Evolutionary conservation across 1,139 yeast species (phyloP).

Genomic region (Pichia sp.): DNA sequence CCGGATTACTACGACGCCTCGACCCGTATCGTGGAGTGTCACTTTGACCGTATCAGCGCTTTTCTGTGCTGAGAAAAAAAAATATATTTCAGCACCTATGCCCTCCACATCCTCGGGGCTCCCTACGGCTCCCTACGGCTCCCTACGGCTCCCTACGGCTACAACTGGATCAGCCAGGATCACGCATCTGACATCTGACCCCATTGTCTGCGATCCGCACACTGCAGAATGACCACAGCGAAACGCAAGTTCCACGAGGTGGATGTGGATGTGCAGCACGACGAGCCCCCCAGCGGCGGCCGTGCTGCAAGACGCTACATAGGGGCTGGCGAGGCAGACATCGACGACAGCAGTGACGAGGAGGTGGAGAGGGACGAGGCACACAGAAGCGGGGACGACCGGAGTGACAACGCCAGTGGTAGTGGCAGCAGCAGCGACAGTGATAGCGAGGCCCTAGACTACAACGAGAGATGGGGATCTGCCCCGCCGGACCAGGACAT

Average conservation of each 20-base stretch:
- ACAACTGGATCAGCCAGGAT: neutral
- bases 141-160: no score
- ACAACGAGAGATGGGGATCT: neutral
- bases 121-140: no score
- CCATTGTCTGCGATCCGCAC: neutral
- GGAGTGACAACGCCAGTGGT: slow-evolving; percentile 32
- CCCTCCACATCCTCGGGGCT: no score
- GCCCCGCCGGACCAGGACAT: slow-evolving; percentile 18
- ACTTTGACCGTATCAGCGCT: no score
- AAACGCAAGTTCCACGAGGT: neutral
- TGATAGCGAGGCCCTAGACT: neutral
- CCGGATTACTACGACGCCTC: no score
- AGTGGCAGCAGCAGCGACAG: neutral
- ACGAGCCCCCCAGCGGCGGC: neutral
- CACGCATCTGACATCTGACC: no score
- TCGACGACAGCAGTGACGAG: slow-evolving; percentile 20
- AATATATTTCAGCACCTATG: no score
- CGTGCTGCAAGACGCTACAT: no score
- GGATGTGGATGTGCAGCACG: neutral
- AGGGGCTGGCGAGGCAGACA: slow-evolving; percentile 3
- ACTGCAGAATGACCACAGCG: neutral
- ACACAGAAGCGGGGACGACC: slow-evolving; percentile 15
- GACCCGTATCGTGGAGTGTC: no score
- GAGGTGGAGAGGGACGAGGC: slow-evolving; percentile 36
- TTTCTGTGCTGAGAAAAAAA: no score